Evolutionary conservation across 2,329 filamentous ascomycete genomes (phyloP).

Genomic region (Sarocladiaceae sp.): DNA sequence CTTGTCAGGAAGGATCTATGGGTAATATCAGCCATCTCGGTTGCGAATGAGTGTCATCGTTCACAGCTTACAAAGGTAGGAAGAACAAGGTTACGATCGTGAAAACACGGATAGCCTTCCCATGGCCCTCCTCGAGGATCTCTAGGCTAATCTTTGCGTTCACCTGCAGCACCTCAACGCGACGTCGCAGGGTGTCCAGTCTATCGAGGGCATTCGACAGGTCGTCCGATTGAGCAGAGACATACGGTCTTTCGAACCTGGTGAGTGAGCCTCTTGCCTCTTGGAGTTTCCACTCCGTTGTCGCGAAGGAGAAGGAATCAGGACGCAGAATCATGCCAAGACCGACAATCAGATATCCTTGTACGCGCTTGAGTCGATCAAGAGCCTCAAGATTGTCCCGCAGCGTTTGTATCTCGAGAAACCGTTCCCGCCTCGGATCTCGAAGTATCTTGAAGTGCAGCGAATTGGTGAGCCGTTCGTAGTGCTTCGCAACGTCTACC

Average conservation of each 20-base stretch:
- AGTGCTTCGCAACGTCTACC: not conserved
- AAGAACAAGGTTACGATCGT: conserved; percentile 21
- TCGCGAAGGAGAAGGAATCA: not conserved
- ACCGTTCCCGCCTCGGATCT: conserved; percentile 14
- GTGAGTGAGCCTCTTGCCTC: not conserved
- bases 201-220: not conserved
- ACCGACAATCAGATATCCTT: not conserved
- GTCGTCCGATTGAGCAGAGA: not conserved
- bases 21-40: too few species aligned
- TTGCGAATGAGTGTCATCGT: not conserved
- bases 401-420: conserved; percentile 16
- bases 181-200: not conserved
- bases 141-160: conserved; percentile 17
- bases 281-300: not conserved
- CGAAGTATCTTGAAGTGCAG: not conserved
- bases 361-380: not conserved
- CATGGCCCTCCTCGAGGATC: conserved; percentile 20
- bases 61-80: conserved; percentile 10
- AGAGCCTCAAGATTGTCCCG: conserved; percentile 18
- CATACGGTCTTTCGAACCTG: not conserved
- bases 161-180: conserved; percentile 13
- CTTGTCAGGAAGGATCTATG: conserved; percentile 32
- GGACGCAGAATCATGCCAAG: not conserved
- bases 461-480: not conserved
- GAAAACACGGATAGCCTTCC: conserved; percentile 26